Evolutionary conservation across 345 rosid genomes (phyloP).

Genomic region (Mercurialis annua): DNA sequence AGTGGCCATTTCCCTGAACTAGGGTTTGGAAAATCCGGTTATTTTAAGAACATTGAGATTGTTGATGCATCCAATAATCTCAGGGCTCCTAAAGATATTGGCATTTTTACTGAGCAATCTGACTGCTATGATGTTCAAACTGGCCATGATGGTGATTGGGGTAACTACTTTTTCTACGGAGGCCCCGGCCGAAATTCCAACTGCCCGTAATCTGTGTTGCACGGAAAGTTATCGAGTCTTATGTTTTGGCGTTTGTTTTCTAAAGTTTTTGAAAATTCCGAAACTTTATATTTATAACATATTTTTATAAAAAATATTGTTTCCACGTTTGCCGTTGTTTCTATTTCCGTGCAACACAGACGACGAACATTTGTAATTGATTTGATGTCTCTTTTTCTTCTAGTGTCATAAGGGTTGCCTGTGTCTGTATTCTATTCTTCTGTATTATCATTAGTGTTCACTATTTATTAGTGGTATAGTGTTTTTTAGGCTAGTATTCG

Average conservation of each 20-base stretch:
- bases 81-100: conserved; percentile 22
- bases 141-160: conserved; percentile 24
- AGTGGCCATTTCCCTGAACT: conserved; percentile 40
- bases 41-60: conserved; percentile 23
- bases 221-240: too few relatives aligned
- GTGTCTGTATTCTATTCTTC: neutral
- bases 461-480: neutral
- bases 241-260: too few relatives aligned
- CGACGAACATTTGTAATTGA: neutral
- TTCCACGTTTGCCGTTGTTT: too few relatives aligned
- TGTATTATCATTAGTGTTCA: neutral
- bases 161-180: conserved; percentile 28
- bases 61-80: conserved; percentile 29
- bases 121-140: conserved; percentile 25
- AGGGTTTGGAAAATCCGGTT: conserved; percentile 38
- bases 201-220: conserved; percentile 29
- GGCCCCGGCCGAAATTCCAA: conserved; percentile 31
- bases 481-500: neutral
- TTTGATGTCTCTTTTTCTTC: neutral
- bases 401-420: neutral
- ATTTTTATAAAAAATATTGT: too few relatives aligned
- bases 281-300: too few relatives aligned
- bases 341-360: too few relatives aligned
- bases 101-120: conserved; percentile 24
- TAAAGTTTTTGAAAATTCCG: too few relatives aligned